These are phyloP conservation scores for Globisporangium iwayamae DNA, from an alignment of 352 stramenopile genomes.

Conservation along the genomic window DNA sequence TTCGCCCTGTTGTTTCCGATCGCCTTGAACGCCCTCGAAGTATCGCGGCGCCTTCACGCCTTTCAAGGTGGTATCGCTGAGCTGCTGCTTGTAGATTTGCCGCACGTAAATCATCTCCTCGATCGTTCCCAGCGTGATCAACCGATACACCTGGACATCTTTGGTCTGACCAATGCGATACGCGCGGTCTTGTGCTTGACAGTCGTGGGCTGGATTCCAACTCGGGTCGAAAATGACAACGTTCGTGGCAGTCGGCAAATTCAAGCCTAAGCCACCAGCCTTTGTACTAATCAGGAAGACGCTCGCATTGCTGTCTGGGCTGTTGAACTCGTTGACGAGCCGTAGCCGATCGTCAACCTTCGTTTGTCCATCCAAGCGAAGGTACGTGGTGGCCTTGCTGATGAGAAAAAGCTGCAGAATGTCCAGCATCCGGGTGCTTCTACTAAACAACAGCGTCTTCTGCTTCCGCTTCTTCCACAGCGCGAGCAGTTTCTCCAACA, in stretches of 20 bases:
- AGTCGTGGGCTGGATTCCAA: conserved; percentile 87
- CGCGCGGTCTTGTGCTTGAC: conserved; percentile 76
- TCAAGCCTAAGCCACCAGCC: conserved; percentile 72
- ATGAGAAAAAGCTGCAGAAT: conserved; percentile 80
- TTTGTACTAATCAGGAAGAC: conserved; percentile 81
- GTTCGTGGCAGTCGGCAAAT: conserved; percentile 75
- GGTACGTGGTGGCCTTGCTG: conserved; percentile 55
- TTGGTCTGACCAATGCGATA: conserved; percentile 87
- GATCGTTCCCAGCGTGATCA: conserved; percentile 83
- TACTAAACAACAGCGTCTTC: conserved; percentile 74
- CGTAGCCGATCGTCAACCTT: conserved; percentile 71
- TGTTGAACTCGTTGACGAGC: conserved; percentile 77
- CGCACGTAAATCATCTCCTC: conserved; percentile 89
- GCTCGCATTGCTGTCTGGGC: conserved; percentile 39
- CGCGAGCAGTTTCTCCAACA: conserved; percentile 64
- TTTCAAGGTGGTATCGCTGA: conserved; percentile 79
- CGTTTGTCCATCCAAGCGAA: conserved; percentile 65
- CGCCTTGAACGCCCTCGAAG: conserved; percentile 79
- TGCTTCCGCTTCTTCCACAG: conserved; percentile 62
- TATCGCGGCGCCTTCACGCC: conserved; percentile 62
- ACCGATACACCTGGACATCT: conserved; percentile 79
- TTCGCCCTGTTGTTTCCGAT: conserved; percentile 66
- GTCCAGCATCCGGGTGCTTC: conserved; percentile 77
- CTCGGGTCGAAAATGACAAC: conserved; percentile 87
- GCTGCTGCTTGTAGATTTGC: conserved; percentile 87